Conservation (phyloP, 2,329 filamentous ascomycete species). For the Chrysosporium queenslandicum region DNA sequence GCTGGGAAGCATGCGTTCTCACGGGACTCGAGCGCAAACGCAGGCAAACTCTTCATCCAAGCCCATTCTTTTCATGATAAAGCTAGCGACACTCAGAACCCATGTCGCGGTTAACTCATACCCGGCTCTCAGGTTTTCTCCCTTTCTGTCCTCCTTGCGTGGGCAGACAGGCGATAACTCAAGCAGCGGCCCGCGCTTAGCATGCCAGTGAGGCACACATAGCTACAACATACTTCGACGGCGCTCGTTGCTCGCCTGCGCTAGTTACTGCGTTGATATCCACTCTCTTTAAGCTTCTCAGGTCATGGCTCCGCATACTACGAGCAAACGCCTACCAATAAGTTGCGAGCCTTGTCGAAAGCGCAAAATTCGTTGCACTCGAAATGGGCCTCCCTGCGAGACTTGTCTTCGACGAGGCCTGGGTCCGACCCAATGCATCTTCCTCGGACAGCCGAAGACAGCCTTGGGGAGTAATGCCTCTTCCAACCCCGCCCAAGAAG, state of each 20-base stretch:
- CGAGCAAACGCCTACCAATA: conserved; percentile 31
- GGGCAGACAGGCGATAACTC: no score
- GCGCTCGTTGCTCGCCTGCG: neutral
- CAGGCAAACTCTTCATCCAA: no score
- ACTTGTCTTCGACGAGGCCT: conserved; percentile 33
- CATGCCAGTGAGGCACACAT: neutral
- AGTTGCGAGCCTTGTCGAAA: conserved; percentile 35
- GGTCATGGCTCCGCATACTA: conserved; percentile 20
- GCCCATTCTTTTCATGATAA: no score
- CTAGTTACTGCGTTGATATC: neutral
- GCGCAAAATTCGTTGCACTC: conserved; percentile 34
- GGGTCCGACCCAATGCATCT: conserved; percentile 31
- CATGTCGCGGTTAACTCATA: no score
- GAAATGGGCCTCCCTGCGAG: conserved; percentile 32
- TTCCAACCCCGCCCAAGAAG: conserved; percentile 22
- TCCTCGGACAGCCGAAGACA: conserved; percentile 28
- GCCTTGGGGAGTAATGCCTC: conserved; percentile 18
- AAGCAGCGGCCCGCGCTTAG: no score
- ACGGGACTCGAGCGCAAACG: no score
- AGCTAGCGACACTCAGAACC: no score
- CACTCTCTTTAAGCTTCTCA: neutral
- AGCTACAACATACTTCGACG: no score
- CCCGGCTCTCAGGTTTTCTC: no score
- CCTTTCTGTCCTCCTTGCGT: no score
- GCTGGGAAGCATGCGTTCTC: no score